A percentile compares a stretch with the other conserved stretches of the same genome.
phyloP scores from a whole-genome alignment of 352 stramenopile genomes.

The Pythium chondricola region DNA sequence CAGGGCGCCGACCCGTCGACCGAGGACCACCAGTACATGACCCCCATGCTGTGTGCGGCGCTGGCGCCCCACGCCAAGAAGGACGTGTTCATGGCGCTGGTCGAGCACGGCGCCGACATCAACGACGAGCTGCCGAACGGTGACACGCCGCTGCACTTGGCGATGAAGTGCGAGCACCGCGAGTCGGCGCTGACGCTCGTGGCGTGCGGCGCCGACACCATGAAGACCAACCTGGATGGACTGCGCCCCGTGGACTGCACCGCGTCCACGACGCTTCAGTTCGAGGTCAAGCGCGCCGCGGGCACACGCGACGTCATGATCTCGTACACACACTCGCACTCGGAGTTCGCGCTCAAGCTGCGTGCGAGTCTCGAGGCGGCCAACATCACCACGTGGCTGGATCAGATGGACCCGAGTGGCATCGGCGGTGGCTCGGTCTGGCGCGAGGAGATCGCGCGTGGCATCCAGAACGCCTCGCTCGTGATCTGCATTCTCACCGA shows the following conservation, averaged over 20 bases:
- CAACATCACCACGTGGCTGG: slow-evolving; percentile 73
- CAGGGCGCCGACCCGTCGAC: slow-evolving; percentile 48
- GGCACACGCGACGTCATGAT: slow-evolving; percentile 85
- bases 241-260: slow-evolving; percentile 73
- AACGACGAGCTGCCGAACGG: slow-evolving; percentile 61
- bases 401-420: slow-evolving; percentile 74
- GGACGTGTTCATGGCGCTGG: slow-evolving; percentile 48
- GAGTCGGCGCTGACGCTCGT: slow-evolving; percentile 54
- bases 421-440: slow-evolving; percentile 77
- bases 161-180: slow-evolving; percentile 66
- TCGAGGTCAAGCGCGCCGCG: slow-evolving; percentile 72
- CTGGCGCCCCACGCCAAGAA: slow-evolving; percentile 43
- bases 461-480: slow-evolving; percentile 68
- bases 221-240: slow-evolving; percentile 58
- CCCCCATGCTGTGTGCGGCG: slow-evolving; percentile 56
- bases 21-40: slow-evolving; percentile 50
- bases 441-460: slow-evolving; percentile 74
- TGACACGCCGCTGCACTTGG: slow-evolving; percentile 68
- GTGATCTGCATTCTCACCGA: slow-evolving; percentile 72
- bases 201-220: slow-evolving; percentile 47
- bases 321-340: slow-evolving; percentile 80
- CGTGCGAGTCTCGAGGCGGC: slow-evolving; percentile 61
- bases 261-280: slow-evolving; percentile 76
- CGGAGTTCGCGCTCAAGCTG: slow-evolving; percentile 65
- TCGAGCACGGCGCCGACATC: slow-evolving; percentile 48